Base-by-base conservation (phyloP, 1,284 basidiomycete genomes). In the Ganoderma resinaceum region DNA sequence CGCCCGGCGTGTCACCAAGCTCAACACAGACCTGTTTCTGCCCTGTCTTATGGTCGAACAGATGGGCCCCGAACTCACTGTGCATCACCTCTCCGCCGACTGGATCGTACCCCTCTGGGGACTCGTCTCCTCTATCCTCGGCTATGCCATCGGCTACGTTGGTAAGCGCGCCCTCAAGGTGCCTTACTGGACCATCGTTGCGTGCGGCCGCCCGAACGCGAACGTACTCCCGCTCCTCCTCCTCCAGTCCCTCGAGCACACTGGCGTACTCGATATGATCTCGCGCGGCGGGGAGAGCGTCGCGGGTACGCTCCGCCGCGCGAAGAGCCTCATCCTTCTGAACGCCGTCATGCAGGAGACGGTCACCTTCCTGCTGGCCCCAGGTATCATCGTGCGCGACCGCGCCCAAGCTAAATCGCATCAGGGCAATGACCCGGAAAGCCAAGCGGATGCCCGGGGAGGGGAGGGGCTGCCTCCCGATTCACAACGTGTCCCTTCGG, bases 91-190 rank as follows among this genome's bases (percentile, higher is more conserved):
- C 53, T 42, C 71, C 18, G 67, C 46, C 20, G 67, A 77, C 29
- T 80, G 79, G 78, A 76, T 80, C 57, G 71, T 79, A 3, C 78
- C 79, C 33, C 63, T 75, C n/a, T 79, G 78, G 79, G 79, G 79
- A 18, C 69, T 78, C 37, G 59, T 67, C 37, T 76, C 76, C 66
- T 76, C 77, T 42, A 7, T 75, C 62, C 53, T 78, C 49, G 77
- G 74, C 16, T 76, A 78, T 67, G 67, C 71, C 33, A 26, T 78
- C 43, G 79, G 79, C 26, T 80, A 75, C 73, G 58, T 68, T 33
- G 78, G 78, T 2, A 72, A 77, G 49, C 63, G 63, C 49, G 62
- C 71, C 46, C 53, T 79, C 29, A 63, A 63, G 43, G 73, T 79
- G 18, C 76, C 75, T 2, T 67, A 76, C 61, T 80, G 79, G 79